Conservation (phyloP, 2,329 filamentous ascomycete genomes). For the Triangularia setosa region DNA sequence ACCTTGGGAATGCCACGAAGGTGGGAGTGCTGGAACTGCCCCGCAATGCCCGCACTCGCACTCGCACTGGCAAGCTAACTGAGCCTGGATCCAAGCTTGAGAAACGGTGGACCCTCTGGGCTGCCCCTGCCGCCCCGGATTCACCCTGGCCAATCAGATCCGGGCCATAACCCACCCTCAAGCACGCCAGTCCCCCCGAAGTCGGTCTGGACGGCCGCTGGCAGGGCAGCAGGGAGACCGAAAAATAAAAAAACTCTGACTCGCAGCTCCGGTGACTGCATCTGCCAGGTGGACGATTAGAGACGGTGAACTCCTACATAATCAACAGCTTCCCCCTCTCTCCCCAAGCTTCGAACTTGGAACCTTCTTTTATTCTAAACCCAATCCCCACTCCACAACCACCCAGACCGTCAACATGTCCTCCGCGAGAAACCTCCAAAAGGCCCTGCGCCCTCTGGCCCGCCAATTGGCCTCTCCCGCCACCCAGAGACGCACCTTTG, state of each 20-base stretch:
- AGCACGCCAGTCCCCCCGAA: slow-evolving; percentile 17
- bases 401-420: slow-evolving; percentile 54
- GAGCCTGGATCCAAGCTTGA: slow-evolving; percentile 8
- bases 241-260: slow-evolving; percentile 23
- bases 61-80: slow-evolving; percentile 4
- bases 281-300: neutral
- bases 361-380: slow-evolving; percentile 10
- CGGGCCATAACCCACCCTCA: neutral
- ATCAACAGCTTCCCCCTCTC: neutral
- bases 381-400: slow-evolving; percentile 27
- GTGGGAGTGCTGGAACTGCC: neutral
- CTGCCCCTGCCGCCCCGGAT: slow-evolving; percentile 1
- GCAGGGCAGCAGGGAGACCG: slow-evolving; percentile 12
- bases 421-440: slow-evolving; percentile 71
- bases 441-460: slow-evolving; percentile 60
- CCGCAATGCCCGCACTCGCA: neutral
- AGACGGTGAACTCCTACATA: slow-evolving; percentile 4
- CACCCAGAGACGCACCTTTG: slow-evolving; percentile 59
- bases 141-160: slow-evolving; percentile 7
- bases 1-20: neutral
- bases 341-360: neutral
- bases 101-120: neutral
- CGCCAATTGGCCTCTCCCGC: slow-evolving; percentile 60
- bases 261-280: slow-evolving; percentile 21
- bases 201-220: slow-evolving; percentile 15